Base-by-base conservation (phyloP, 305 asterid genomes). In the Solanum aculeatissimum region DNA sequence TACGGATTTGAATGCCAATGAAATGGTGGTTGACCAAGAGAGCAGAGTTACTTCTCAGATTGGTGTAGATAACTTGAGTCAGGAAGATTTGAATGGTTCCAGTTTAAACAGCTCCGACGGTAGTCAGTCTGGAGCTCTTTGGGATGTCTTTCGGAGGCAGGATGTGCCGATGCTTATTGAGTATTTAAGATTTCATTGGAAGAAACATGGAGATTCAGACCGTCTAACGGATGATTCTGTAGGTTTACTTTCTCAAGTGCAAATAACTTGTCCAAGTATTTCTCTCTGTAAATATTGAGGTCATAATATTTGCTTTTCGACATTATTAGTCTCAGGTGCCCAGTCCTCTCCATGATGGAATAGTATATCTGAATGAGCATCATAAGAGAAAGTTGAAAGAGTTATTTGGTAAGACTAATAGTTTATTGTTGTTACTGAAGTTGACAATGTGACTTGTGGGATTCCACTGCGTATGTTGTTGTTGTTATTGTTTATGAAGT, bases 141-240 rank as follows among this genome's bases (percentile, higher is more conserved):
- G 98, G 97, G 98, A 97, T 85, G 91, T 95, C 90, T 97, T 94
- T 80, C 93, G 94, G 84, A 93, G 96, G 68, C 92, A 91, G 88
- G 99, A 97, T 90, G 90, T 92, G 77, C 96, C 98, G 21, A 92
- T 90, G 91, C 89, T 97, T 83, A 87, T 87, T 81, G 91, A 93
- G 87, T 97, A 92, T 83, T 84, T 97, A 84, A 88, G 88, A 87
- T 85, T 74, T 83, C 97, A 94, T 87, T 83, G 93, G 89, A 86
- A 84, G 68, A 95, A 94, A 66, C 84, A 91, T 81, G 84, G 85
- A 85, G 89, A 82, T 88, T 88, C 87, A 60, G 93, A 88, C 75
- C 63, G 47, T 72, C 69, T 53, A 60, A 85, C 80, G 80, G 88
- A 80, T 85, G 87, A 89, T 71, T 85, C 87, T 80, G 98, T 95